These are phyloP conservation scores for Calonectria honghensis DNA, from an alignment of 2,329 filamentous ascomycete genomes.

Conservation along the genomic window DNA sequence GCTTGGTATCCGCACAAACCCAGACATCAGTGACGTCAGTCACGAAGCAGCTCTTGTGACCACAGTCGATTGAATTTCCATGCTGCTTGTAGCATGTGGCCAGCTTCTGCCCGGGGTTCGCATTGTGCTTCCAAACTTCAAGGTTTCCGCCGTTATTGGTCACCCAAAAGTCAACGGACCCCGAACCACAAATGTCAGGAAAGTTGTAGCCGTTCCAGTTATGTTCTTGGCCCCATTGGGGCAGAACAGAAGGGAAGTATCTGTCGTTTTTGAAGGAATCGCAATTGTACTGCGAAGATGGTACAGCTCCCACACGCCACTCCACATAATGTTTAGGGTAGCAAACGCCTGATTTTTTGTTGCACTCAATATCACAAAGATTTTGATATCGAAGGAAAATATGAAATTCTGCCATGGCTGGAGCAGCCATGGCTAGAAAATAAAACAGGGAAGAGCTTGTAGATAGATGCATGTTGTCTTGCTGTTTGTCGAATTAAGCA, in stretches of 20 bases:
- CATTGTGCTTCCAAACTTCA: slow-evolving; percentile 25
- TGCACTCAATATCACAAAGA: slow-evolving; percentile 28
- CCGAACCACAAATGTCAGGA: slow-evolving; percentile 24
- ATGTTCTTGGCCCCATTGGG: neutral
- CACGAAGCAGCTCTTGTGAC: neutral
- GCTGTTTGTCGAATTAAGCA: neutral
- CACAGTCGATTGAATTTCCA: slow-evolving; percentile 1
- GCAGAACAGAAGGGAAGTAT: neutral
- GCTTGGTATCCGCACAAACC: slow-evolving; percentile 25
- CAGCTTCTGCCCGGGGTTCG: slow-evolving; percentile 7
- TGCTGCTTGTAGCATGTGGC: slow-evolving; percentile 32
- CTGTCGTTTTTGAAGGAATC: slow-evolving; percentile 19
- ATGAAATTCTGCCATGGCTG: slow-evolving; percentile 13
- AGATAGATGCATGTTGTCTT: neutral
- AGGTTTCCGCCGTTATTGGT: slow-evolving; percentile 14
- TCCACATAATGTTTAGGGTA: slow-evolving; percentile 34
- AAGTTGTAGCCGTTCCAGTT: slow-evolving; percentile 27
- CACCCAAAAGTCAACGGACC: slow-evolving; percentile 25
- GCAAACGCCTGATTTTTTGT: slow-evolving; percentile 22
- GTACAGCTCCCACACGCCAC: slow-evolving; percentile 24
- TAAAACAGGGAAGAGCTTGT: neutral
- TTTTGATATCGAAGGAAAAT: slow-evolving; percentile 17
- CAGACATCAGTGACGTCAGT: slow-evolving; percentile 19
- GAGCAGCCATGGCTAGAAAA: neutral
- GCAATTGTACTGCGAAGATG: slow-evolving; percentile 26